Conservation (phyloP, 2,329 filamentous ascomycete genomes). For the Trichoderma hamatum region DNA sequence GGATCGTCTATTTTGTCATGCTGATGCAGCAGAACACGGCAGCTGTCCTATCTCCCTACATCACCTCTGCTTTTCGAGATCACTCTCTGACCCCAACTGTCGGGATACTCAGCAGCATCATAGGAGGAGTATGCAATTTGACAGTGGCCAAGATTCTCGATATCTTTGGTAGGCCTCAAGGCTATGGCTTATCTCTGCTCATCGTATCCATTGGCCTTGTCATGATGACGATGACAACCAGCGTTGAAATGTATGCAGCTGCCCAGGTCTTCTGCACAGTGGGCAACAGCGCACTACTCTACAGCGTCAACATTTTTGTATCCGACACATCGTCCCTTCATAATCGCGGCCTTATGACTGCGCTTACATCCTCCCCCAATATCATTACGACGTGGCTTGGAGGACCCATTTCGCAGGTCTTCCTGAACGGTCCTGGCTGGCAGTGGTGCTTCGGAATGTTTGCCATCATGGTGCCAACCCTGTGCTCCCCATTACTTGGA, state of each 20-base stretch:
- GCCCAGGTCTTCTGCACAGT: constrained; percentile 68
- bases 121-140: constrained; percentile 63
- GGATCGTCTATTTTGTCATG: constrained; percentile 46
- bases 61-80: constrained; percentile 52
- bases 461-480: constrained; percentile 63
- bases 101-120: constrained; percentile 56
- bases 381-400: constrained; percentile 67
- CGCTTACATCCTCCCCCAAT: constrained; percentile 67
- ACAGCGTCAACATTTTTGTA: constrained; percentile 60
- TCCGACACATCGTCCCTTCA: constrained; percentile 68
- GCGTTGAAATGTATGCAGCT: constrained; percentile 63
- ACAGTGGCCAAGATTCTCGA: constrained; percentile 69
- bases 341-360: constrained; percentile 66
- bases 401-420: constrained; percentile 56
- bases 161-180: constrained; percentile 67
- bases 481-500: constrained; percentile 56
- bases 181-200: constrained; percentile 57
- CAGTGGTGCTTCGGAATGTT: constrained; percentile 71
- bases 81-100: constrained; percentile 60
- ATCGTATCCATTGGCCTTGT: constrained; percentile 58
- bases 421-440: constrained; percentile 58
- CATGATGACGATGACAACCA: constrained; percentile 66
- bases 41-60: constrained; percentile 48
- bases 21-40: constrained; percentile 44
- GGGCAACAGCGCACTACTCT: constrained; percentile 54